A percentile compares a stretch with the other conserved stretches of the same genome.
phyloP scores from a whole-genome alignment of 2,329 filamentous ascomycete species.

The Tympanopsis confertula region DNA sequence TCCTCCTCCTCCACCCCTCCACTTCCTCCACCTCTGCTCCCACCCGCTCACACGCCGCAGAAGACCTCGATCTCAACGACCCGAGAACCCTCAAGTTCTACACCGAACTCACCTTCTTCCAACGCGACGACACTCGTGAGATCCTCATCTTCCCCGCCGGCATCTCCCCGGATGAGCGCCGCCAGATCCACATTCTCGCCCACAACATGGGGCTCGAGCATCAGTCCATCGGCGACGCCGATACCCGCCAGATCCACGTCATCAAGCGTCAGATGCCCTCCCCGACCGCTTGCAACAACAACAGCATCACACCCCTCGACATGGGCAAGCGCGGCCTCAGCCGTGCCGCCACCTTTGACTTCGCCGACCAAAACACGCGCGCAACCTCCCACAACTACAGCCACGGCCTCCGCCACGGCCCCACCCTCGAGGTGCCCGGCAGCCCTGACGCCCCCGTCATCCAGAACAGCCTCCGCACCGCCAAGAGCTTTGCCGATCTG shows the following conservation, averaged over 20 bases:
- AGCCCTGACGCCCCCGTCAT: constrained; percentile 59
- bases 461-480: constrained; percentile 73
- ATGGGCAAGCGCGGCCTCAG: constrained; percentile 75
- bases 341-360: constrained; percentile 93
- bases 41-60: constrained; percentile 9
- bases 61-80: constrained; percentile 83
- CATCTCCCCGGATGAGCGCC: constrained; percentile 71
- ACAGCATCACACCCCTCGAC: constrained; percentile 57
- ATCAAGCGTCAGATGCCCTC: constrained; percentile 54
- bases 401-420: constrained; percentile 62
- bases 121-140: constrained; percentile 65
- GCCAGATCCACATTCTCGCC: constrained; percentile 84
- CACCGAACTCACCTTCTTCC: constrained; percentile 80
- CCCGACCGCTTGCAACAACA: constrained; percentile 16
- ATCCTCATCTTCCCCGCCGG: constrained; percentile 73
- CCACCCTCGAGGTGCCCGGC: constrained; percentile 79
- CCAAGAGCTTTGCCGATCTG: constrained; percentile 92
- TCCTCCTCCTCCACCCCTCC: constrained; percentile 6
- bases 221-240: constrained; percentile 75
- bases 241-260: constrained; percentile 82
- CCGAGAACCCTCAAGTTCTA: constrained; percentile 79
- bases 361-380: constrained; percentile 57
- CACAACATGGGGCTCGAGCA: constrained; percentile 92
- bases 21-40: constrained; percentile 4
- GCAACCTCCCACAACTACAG: constrained; percentile 55